Conservation (phyloP, 2,329 filamentous ascomycete species). For the Alternaria solani region DNA sequence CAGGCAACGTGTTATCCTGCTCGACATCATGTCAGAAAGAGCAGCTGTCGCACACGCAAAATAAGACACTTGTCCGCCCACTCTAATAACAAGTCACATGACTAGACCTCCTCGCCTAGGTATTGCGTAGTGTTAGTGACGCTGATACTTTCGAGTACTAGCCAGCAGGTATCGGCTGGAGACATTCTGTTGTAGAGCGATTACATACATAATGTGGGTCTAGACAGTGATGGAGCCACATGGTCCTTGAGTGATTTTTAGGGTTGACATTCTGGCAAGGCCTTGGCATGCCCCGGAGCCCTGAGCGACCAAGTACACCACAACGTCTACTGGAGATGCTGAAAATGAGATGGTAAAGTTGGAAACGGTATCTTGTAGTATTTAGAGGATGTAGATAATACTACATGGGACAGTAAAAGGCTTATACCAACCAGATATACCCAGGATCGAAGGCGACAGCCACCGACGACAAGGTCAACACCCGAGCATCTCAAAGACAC, state of each 20-base stretch:
- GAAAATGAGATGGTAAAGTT: too few relatives aligned
- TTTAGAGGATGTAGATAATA: not conserved
- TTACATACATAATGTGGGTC: too few relatives aligned
- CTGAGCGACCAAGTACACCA: not conserved
- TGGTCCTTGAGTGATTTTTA: not conserved
- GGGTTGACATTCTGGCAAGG: not conserved
- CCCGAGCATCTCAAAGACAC: not conserved
- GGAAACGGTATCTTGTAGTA: too few relatives aligned
- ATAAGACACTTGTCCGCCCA: too few relatives aligned
- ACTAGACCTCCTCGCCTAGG: too few relatives aligned
- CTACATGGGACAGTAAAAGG: not conserved
- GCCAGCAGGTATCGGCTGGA: too few relatives aligned
- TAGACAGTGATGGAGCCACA: too few relatives aligned
- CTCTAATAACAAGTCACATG: too few relatives aligned
- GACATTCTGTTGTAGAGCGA: too few relatives aligned
- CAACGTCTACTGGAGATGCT: not conserved
- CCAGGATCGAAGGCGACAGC: not conserved
- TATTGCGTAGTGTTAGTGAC: too few relatives aligned
- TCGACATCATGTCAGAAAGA: not conserved
- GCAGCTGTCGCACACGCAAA: too few relatives aligned
- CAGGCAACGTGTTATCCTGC: not conserved
- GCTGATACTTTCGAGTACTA: too few relatives aligned
- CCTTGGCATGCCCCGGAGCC: not conserved
- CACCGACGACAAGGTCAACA: constrained; percentile 9
- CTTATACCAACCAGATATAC: not conserved